Conservation (phyloP, 768 basidiomycete species). For the Hypholoma fasciculare region DNA sequence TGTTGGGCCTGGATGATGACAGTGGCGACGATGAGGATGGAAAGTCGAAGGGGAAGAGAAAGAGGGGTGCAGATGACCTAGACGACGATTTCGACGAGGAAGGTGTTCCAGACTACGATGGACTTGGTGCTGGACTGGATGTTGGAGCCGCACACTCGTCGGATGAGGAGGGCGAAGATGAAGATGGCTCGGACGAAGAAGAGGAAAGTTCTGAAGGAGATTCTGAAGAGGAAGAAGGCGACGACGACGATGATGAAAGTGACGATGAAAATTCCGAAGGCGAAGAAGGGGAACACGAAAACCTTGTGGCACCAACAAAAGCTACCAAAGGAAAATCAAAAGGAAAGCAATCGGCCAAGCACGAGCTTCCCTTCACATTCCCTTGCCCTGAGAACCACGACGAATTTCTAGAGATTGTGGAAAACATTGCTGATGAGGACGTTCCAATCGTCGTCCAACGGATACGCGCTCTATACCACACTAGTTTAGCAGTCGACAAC, state of each 20-base stretch:
- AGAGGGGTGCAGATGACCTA: constrained; percentile 79
- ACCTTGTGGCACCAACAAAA: constrained; percentile 34
- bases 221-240: constrained; percentile 40
- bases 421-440: constrained; percentile 68
- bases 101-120: constrained; percentile 32
- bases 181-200: constrained; percentile 36
- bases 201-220: constrained; percentile 26
- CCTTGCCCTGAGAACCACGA: constrained; percentile 85
- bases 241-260: constrained; percentile 27
- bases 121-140: constrained; percentile 42
- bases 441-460: constrained; percentile 83
- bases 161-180: constrained; percentile 28
- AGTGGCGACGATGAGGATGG: constrained; percentile 59
- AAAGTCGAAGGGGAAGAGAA: constrained; percentile 42
- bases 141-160: constrained; percentile 32
- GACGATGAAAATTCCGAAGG: constrained; percentile 35
- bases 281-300: constrained; percentile 46
- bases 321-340: constrained; percentile 30
- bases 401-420: constrained; percentile 84
- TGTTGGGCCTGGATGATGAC: constrained; percentile 78
- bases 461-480: constrained; percentile 88
- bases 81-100: constrained; percentile 80
- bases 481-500: constrained; percentile 89
- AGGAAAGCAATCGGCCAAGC: constrained; percentile 30
- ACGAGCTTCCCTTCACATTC: constrained; percentile 91